A percentile compares a stretch with the other conserved stretches of the same genome.
phyloP scores from a whole-genome alignment of 441 rosid species.

The Adansonia rubrostipa region DNA sequence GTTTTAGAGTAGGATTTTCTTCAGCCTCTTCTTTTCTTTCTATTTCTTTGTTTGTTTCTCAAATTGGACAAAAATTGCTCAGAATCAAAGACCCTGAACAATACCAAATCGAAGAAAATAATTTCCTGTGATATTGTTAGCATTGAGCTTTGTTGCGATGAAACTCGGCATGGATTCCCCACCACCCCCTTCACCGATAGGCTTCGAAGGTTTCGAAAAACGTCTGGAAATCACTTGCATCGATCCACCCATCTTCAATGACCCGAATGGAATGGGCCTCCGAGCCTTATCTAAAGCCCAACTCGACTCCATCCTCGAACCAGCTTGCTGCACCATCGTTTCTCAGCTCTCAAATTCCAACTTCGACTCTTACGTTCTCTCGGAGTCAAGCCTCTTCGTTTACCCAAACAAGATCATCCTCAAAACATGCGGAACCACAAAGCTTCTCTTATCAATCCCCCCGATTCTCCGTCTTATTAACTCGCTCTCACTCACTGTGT shows the following conservation, averaged over 20 bases:
- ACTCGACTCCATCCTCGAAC: constrained; percentile 45
- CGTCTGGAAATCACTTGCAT: constrained; percentile 39
- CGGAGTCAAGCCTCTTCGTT: constrained; percentile 73
- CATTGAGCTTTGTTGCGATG: neutral
- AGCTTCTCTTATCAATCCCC: constrained; percentile 38
- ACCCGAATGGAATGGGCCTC: constrained; percentile 41
- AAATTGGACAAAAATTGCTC: neutral
- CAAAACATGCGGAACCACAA: constrained; percentile 68
- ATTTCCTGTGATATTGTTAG: neutral
- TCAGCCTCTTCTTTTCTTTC: neutral
- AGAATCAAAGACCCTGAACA: neutral
- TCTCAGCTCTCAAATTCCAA: constrained; percentile 57
- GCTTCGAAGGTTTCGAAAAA: constrained; percentile 50
- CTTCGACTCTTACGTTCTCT: constrained; percentile 71
- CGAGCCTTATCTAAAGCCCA: constrained; percentile 42
- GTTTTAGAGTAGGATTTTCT: constrained; percentile 31
- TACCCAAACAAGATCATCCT: constrained; percentile 52
- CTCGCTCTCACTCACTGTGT: constrained; percentile 32
- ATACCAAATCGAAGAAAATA: neutral
- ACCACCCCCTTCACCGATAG: constrained; percentile 36
- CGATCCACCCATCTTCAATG: constrained; percentile 34
- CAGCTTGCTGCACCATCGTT: constrained; percentile 62
- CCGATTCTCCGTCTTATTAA: constrained; percentile 28
- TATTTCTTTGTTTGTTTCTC: no score
- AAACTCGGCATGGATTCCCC: neutral